These are phyloP conservation scores for Trichopus zeylanicus DNA, from an alignment of 116 monocot species.

Conservation along the genomic window DNA sequence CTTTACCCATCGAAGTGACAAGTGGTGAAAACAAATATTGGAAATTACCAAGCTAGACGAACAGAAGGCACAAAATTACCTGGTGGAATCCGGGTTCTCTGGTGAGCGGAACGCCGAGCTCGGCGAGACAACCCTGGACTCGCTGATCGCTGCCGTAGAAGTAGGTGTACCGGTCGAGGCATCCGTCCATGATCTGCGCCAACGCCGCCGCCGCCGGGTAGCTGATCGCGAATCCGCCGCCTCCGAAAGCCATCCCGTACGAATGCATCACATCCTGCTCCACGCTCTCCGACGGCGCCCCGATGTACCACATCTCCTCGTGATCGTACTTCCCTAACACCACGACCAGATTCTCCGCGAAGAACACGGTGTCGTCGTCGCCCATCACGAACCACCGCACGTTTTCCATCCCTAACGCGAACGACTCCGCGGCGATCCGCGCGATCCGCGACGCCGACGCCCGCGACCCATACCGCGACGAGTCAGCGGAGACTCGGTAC, in stretches of 20 bases:
- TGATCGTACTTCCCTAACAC: constrained; percentile 65
- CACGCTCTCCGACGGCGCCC: constrained; percentile 49
- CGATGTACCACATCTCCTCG: constrained; percentile 52
- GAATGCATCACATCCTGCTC: constrained; percentile 47
- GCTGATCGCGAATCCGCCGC: constrained; percentile 68
- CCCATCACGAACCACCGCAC: constrained; percentile 66
- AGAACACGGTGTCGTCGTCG: constrained; percentile 76
- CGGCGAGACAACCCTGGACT: constrained; percentile 27
- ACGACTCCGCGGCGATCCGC: constrained; percentile 35
- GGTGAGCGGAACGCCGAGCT: constrained; percentile 39
- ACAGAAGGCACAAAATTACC: constrained; percentile 16
- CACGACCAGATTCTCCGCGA: constrained; percentile 49
- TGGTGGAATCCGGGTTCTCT: constrained; percentile 43
- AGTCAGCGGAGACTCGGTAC: constrained; percentile 24
- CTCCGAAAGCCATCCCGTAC: constrained; percentile 63
- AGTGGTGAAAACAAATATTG: no score
- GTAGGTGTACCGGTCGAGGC: constrained; percentile 18
- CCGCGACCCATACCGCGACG: constrained; percentile 28
- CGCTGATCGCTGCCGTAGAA: constrained; percentile 48
- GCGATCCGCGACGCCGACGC: constrained; percentile 33
- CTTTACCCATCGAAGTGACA: no score
- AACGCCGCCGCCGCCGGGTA: constrained; percentile 14
- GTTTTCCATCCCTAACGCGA: constrained; percentile 1
- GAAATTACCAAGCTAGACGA: no score
- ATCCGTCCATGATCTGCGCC: constrained; percentile 18